A percentile compares a stretch with the other conserved stretches of the same genome.
These are phyloP conservation scores for Neonectria ditissima DNA, from an alignment of 2,329 filamentous ascomycete species.

Conservation along the genomic window DNA sequence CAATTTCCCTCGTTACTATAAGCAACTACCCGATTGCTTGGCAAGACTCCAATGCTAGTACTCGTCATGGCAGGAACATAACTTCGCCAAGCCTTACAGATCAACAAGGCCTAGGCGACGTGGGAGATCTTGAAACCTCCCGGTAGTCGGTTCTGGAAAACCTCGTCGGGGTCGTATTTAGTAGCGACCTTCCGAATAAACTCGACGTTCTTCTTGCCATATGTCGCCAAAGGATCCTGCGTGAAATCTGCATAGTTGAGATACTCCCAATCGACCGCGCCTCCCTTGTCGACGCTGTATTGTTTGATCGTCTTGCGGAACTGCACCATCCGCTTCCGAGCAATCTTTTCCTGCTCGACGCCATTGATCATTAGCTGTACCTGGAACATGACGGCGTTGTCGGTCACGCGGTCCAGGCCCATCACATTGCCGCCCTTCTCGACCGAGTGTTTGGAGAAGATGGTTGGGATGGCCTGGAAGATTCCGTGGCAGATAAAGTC, in stretches of 20 bases:
- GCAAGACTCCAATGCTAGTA: too few species aligned
- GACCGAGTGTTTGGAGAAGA: conserved; percentile 18
- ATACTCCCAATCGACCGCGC: conserved; percentile 36
- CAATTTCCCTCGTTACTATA: too few species aligned
- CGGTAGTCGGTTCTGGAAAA: conserved; percentile 43
- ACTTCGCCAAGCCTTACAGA: not conserved
- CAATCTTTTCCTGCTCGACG: conserved; percentile 9
- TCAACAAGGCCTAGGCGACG: conserved; percentile 27
- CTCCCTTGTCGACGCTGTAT: conserved; percentile 13
- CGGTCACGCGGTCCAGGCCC: conserved; percentile 15
- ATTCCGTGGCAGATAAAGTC: conserved; percentile 23
- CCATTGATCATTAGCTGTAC: conserved; percentile 16
- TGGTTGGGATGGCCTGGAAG: conserved; percentile 18
- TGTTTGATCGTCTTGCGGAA: conserved; percentile 13
- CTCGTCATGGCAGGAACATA: too few species aligned
- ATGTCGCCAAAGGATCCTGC: conserved; percentile 37
- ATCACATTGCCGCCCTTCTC: conserved; percentile 15
- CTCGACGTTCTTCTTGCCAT: conserved; percentile 37
- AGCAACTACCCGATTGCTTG: too few species aligned
- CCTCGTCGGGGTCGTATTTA: conserved; percentile 43
- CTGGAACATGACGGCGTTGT: conserved; percentile 18
- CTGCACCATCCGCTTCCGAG: conserved; percentile 3
- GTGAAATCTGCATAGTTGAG: conserved; percentile 37
- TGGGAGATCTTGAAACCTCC: conserved; percentile 39
- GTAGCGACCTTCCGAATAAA: conserved; percentile 34